Percentiles rank a stretch among this genome's conserved stretches.
Evolutionary conservation across 1,284 basidiomycete species (phyloP).

Genomic region (Cutaneotrichosporon dermatis): DNA sequence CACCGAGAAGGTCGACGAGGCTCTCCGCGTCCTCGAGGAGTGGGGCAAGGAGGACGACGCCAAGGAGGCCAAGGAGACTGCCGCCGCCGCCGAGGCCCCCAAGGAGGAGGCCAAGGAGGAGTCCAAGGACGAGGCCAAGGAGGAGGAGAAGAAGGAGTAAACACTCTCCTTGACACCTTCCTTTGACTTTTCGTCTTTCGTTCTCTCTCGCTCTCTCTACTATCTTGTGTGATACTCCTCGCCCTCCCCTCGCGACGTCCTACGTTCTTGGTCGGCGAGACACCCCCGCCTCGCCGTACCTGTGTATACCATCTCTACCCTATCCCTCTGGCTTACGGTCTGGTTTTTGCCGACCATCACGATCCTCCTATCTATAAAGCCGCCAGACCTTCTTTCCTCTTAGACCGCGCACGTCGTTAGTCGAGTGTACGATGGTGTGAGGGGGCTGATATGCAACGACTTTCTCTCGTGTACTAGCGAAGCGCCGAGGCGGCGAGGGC

Average conservation of each 20-base stretch:
- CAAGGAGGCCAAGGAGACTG: constrained; percentile 14
- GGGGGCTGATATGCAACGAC: constrained; percentile 8
- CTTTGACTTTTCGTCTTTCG: neutral
- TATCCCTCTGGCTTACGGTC: neutral
- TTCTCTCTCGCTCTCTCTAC: neutral
- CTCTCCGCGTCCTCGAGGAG: constrained; percentile 52
- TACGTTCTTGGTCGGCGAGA: neutral
- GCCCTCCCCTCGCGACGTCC: neutral
- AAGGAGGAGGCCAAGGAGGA: constrained; percentile 9
- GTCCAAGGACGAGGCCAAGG: neutral
- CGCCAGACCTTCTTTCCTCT: constrained; percentile 1
- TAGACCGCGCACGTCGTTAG: constrained; percentile 4
- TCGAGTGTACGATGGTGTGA: constrained; percentile 7
- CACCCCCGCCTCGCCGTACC: too few relatives aligned
- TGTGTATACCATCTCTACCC: neutral
- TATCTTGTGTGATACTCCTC: too few relatives aligned
- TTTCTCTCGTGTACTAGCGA: constrained; percentile 1
- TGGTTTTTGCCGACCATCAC: neutral
- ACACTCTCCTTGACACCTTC: neutral
- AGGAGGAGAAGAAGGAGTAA: constrained; percentile 8
- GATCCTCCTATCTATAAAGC: neutral
- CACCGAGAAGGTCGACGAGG: constrained; percentile 82
- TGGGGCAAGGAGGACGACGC: constrained; percentile 40
- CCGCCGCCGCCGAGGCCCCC: constrained; percentile 22
- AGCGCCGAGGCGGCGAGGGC: too few relatives aligned